Base-by-base conservation (phyloP, 2,329 filamentous ascomycete genomes). In the Sarocladium kiliense region DNA sequence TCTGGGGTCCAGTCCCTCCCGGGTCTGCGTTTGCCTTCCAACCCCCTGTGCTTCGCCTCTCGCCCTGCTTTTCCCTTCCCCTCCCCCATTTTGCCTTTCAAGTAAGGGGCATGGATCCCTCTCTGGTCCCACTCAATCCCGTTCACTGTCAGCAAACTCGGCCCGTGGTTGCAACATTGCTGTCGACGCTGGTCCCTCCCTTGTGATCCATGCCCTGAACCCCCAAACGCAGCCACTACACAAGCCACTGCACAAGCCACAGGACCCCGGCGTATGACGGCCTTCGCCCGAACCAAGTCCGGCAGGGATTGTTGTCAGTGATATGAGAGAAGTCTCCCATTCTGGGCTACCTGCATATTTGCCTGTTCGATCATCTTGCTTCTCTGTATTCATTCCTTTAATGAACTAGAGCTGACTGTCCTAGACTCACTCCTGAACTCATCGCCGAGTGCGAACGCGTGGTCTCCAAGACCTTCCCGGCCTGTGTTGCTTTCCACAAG, bases 401-500 rank as follows among this genome's bases (percentile, higher is more conserved):
- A 65, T 57, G 49, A 39, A 44, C 44, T 53, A 27, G 26, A 60
- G 56, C 65, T 67, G 63, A 68, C 61, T 58, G 56, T 51, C 50
- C 42, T 62, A 76, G 73, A 61, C 66, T 84, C 53, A 82, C 79
- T 9, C 80, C 81, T 53, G 81, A 84, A 65, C 71, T 83, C 58
- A 72, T 82, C 58, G 70, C 75, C 60, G 81, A 84, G 69, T 83
- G 80, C 66, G 81, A 84, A 68, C 76, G 80, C 56, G 79, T 84
- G 64, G 78, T 84, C 62, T 77, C 76, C 62, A 84, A 82, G 72
- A 82, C 80, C 14, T 76, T 84, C 61, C 81, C 81, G 37, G 79
- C 81, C 58, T 84, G 80, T 64, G 79, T 84, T 41, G 81, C 80
- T 63, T 84, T 84, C 65, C 81, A 84, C 71, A 84, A 83, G 70